These are phyloP conservation scores for Neonectria punicea DNA, from an alignment of 2,329 filamentous ascomycete species.

Conservation along the genomic window DNA sequence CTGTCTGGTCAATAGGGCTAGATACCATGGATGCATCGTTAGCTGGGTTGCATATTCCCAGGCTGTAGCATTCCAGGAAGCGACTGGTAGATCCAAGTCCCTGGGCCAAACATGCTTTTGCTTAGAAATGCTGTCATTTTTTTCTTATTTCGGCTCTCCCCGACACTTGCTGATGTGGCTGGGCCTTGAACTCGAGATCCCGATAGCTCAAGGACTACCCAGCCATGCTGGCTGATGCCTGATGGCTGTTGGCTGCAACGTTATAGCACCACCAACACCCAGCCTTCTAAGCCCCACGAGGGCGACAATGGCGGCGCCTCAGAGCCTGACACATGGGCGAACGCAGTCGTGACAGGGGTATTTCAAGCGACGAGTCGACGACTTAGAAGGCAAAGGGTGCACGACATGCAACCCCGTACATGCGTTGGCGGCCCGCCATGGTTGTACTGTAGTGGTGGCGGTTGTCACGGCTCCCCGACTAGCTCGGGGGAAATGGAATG, in stretches of 20 bases:
- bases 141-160: background rate
- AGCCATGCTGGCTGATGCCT: background rate
- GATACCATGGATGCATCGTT: background rate
- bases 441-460: background rate
- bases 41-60: background rate
- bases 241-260: background rate
- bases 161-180: background rate
- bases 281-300: background rate
- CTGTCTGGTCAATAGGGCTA: background rate
- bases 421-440: constrained; percentile 8
- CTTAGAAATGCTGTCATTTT: constrained; percentile 20
- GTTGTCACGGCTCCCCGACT: constrained; percentile 1
- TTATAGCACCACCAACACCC: constrained; percentile 1
- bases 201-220: background rate
- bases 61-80: background rate
- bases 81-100: background rate
- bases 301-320: constrained; percentile 9
- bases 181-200: background rate
- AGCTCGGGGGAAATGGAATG: background rate
- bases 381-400: background rate
- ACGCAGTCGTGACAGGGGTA: background rate
- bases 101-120: background rate
- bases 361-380: background rate
- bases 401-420: background rate
- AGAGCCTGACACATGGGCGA: background rate